Conservation (phyloP, 2,329 filamentous ascomycete genomes). For the Beauveria brongniartii region DNA sequence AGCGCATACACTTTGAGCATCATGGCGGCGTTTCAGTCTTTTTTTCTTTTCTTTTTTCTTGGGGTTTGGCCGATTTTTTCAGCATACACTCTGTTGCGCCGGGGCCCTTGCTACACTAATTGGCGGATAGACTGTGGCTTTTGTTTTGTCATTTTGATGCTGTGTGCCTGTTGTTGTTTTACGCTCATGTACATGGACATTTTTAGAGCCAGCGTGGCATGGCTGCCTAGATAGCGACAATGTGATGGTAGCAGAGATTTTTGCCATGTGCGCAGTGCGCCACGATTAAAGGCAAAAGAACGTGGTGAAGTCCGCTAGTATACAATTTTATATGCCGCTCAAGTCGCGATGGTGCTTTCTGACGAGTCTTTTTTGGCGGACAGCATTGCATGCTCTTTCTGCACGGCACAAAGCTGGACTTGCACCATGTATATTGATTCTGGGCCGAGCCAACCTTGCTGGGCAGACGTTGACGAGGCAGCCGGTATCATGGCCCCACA, state of each 20-base stretch:
- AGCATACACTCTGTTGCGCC: neutral
- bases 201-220: neutral
- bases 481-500: neutral
- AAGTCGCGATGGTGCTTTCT: too few species aligned
- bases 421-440: neutral
- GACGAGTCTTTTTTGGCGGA: too few species aligned
- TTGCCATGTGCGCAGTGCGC: too few species aligned
- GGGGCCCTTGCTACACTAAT: neutral
- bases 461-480: conserved; percentile 10
- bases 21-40: neutral
- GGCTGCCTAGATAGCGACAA: neutral
- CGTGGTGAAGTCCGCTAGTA: too few species aligned
- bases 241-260: too few species aligned
- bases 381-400: neutral
- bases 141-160: neutral
- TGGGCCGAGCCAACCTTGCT: neutral
- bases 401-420: neutral
- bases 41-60: neutral
- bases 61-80: neutral
- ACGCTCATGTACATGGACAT: neutral
- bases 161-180: neutral
- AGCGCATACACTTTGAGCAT: neutral
- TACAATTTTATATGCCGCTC: too few species aligned
- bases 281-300: too few species aligned
- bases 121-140: neutral